Conservation (phyloP, 1,139 yeast species). For the Scheffersomyces illinoinensis region DNA sequence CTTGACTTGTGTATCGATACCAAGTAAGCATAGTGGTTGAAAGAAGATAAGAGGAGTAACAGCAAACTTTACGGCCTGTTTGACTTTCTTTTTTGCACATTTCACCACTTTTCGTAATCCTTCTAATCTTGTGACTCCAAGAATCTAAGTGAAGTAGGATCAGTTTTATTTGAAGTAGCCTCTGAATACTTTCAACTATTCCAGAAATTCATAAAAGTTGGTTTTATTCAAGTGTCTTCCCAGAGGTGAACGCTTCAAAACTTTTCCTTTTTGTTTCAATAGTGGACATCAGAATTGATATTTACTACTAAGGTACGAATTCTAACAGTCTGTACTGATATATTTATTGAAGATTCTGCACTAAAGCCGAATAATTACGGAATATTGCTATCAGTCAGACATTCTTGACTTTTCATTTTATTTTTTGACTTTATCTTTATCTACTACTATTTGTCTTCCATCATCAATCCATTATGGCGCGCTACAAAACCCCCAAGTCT, state of each 20-base stretch:
- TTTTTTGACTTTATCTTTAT: not conserved
- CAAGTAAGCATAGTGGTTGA: not conserved
- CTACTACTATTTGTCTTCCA: not conserved
- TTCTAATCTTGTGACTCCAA: not conserved
- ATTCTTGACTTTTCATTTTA: not conserved
- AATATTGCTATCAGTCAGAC: not conserved
- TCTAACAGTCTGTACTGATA: too few species aligned
- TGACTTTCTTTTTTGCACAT: not conserved
- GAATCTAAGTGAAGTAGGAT: not conserved
- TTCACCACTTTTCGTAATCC: not conserved
- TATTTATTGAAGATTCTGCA: too few species aligned
- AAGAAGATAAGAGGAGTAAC: not conserved
- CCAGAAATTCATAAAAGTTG: not conserved
- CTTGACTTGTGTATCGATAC: not conserved
- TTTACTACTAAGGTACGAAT: too few species aligned
- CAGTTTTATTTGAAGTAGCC: not conserved
- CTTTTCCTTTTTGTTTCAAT: not conserved
- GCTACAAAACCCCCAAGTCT: not conserved
- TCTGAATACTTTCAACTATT: not conserved
- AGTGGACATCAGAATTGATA: not conserved
- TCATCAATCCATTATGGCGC: not conserved
- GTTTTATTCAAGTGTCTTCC: not conserved
- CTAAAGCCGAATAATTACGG: not conserved
- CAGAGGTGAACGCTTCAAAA: not conserved
- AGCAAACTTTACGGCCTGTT: too few species aligned